Conservation (phyloP, 1,284 basidiomycete genomes). For the Puccinia novopanici region DNA sequence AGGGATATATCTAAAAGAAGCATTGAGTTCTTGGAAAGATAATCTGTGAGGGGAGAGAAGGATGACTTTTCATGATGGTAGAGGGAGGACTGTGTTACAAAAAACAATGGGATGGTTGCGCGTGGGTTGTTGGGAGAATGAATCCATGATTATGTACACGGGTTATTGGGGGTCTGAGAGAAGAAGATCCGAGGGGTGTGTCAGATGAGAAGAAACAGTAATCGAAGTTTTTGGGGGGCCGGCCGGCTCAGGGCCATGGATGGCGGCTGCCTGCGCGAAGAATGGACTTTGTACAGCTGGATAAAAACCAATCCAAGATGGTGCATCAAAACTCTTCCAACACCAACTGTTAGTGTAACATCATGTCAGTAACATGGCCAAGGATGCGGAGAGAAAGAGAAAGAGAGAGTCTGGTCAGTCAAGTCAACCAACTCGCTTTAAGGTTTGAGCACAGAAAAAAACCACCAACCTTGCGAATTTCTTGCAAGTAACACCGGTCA, state of each 20-base stretch:
- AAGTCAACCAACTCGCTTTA: not conserved
- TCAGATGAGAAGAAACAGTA: too few species aligned
- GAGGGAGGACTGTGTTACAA: too few species aligned
- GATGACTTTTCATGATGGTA: too few species aligned
- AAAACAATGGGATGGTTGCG: too few species aligned
- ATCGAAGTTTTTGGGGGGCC: too few species aligned
- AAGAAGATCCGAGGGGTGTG: too few species aligned
- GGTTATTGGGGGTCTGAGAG: too few species aligned
- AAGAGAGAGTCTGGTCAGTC: not conserved
- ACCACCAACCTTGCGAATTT: constrained; percentile 48
- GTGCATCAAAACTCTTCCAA: not conserved
- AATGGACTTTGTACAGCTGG: not conserved
- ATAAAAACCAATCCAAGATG: not conserved
- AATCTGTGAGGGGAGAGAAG: too few species aligned
- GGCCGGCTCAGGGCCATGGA: not conserved
- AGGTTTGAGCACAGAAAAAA: not conserved
- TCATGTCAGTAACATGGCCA: not conserved
- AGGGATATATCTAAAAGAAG: too few species aligned
- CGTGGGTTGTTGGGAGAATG: too few species aligned
- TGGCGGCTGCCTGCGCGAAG: not conserved
- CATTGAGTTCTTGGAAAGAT: too few species aligned
- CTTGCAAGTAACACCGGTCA: constrained; percentile 34
- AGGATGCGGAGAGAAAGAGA: not conserved
- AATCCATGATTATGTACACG: too few species aligned
- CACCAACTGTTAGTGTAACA: not conserved